Evolutionary conservation across 345 rosid genomes (phyloP).

Genomic region (Brassica nigra): DNA sequence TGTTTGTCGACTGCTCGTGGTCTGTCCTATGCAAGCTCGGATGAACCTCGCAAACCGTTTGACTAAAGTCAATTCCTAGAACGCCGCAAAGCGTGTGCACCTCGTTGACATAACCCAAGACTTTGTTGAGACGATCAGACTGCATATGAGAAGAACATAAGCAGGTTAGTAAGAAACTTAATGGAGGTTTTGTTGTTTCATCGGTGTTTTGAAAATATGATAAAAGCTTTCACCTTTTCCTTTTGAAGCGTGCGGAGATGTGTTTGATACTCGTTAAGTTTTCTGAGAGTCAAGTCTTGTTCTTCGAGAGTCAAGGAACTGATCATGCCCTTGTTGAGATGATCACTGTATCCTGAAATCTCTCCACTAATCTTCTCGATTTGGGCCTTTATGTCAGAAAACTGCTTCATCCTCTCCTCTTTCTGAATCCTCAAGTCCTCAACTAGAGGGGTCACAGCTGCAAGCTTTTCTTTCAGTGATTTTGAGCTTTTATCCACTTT

Average conservation of each 20-base stretch:
- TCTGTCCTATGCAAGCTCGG: constrained; percentile 77
- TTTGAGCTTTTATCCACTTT: constrained; percentile 55
- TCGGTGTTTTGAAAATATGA: no score
- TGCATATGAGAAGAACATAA: constrained; percentile 48
- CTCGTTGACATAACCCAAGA: constrained; percentile 73
- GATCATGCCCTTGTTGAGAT: constrained; percentile 43
- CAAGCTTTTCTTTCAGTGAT: constrained; percentile 79
- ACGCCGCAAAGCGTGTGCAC: constrained; percentile 85
- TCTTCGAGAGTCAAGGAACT: constrained; percentile 61
- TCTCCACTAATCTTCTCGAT: constrained; percentile 83
- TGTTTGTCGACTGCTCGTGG: constrained; percentile 79
- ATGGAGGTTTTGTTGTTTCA: neutral
- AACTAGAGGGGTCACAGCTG: constrained; percentile 70
- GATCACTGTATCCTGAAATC: constrained; percentile 66
- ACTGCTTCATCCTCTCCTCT: constrained; percentile 80
- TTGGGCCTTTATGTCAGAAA: constrained; percentile 68
- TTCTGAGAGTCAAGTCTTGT: constrained; percentile 79
- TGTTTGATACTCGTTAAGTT: constrained; percentile 78
- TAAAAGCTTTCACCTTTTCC: constrained; percentile 62
- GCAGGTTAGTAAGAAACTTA: neutral
- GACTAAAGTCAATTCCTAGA: constrained; percentile 81
- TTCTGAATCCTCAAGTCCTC: constrained; percentile 76
- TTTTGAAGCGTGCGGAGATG: constrained; percentile 79
- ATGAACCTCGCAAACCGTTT: constrained; percentile 81
- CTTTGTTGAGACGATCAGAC: constrained; percentile 89